phyloP scores from a whole-genome alignment of 306 rosid genomes.

The Rosa persica region DNA sequence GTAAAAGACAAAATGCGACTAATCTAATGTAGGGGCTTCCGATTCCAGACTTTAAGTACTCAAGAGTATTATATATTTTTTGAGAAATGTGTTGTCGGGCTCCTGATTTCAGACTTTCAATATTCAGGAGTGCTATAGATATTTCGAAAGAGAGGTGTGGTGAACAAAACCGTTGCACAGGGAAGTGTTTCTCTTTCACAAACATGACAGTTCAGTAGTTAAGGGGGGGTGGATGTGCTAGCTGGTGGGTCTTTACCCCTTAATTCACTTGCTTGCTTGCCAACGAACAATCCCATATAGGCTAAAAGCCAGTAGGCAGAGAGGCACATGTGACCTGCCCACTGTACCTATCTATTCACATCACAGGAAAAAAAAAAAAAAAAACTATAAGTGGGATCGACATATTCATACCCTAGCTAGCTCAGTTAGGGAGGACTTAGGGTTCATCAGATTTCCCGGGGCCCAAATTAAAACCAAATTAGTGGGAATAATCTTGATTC shows the following conservation, averaged over 20 bases:
- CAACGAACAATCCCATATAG: constrained; percentile 3
- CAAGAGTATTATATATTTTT: too few relatives aligned
- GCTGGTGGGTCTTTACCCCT: constrained; percentile 47
- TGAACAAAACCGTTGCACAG: background rate
- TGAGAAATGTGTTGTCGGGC: too few relatives aligned
- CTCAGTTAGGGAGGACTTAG: background rate
- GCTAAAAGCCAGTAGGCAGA: constrained; percentile 12
- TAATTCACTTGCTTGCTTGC: constrained; percentile 19
- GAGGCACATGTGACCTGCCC: constrained; percentile 29
- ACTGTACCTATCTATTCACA: constrained; percentile 20
- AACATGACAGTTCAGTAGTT: constrained; percentile 13
- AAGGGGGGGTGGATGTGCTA: constrained; percentile 25
- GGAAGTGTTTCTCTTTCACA: background rate
- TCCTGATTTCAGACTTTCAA: too few relatives aligned
- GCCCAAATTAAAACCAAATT: constrained; percentile 37
- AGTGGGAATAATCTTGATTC: constrained; percentile 34
- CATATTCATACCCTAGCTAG: background rate
- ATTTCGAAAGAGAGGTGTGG: background rate
- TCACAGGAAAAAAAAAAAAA: constrained; percentile 3
- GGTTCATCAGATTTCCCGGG: constrained; percentile 43
- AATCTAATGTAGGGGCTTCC: too few relatives aligned
- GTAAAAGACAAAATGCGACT: too few relatives aligned
- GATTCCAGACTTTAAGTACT: too few relatives aligned
- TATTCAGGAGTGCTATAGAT: background rate
- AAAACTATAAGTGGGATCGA: background rate